Evolutionary conservation across 2,329 filamentous ascomycete species (phyloP).

Genomic region (Calonectria naviculata): DNA sequence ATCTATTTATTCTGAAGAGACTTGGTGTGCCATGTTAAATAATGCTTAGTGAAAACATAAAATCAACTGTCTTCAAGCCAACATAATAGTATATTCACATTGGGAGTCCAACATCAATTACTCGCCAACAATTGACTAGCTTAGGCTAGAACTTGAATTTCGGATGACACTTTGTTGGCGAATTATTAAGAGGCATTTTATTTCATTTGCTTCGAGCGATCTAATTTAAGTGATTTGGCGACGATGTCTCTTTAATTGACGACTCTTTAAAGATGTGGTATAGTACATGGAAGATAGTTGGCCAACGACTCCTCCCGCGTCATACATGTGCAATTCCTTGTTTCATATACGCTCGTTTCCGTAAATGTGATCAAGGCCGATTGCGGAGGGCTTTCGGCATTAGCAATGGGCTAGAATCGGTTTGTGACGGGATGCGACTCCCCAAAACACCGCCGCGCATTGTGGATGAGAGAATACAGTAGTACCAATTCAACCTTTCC

Average conservation of each 20-base stretch:
- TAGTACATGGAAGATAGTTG: constrained; percentile 26
- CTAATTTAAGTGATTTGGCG: constrained; percentile 1
- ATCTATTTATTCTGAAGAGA: no score
- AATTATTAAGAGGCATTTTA: neutral
- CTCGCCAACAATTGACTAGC: no score
- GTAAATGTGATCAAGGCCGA: constrained; percentile 19
- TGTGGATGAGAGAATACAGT: constrained; percentile 15
- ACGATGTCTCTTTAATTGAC: constrained; percentile 25
- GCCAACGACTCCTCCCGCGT: constrained; percentile 18
- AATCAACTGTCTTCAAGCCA: no score
- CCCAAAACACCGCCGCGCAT: constrained; percentile 16
- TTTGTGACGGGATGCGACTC: constrained; percentile 22
- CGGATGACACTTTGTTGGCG: no score
- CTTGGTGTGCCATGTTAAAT: no score
- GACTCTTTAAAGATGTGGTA: constrained; percentile 20
- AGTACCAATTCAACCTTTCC: constrained; percentile 24
- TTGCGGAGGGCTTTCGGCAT: constrained; percentile 20
- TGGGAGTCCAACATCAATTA: no score
- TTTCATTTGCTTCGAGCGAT: neutral
- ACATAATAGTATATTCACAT: no score
- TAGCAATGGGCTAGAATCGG: constrained; percentile 22
- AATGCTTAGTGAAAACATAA: no score
- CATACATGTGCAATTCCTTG: constrained; percentile 16
- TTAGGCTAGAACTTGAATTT: no score
- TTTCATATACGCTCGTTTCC: constrained; percentile 17